Evolutionary conservation across 2,329 filamentous ascomycete genomes (phyloP).

Genomic region (Talaromyces amestolkiae): DNA sequence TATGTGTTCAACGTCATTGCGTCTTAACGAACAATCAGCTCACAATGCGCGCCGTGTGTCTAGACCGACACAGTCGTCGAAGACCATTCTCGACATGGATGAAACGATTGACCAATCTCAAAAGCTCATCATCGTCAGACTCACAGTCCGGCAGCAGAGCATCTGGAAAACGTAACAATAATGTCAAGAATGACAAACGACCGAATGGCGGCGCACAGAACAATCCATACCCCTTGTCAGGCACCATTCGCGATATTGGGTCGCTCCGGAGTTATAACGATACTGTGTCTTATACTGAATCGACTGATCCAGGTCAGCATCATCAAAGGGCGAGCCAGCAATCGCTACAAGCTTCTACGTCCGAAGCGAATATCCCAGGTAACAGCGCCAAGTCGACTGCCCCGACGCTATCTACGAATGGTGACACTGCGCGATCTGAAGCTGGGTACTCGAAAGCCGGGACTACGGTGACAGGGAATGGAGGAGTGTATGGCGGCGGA

Average conservation of each 20-base stretch:
- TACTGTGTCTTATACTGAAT: constrained; percentile 45
- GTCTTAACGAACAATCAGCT: not conserved
- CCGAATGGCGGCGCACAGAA: constrained; percentile 69
- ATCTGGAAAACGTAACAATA: constrained; percentile 36
- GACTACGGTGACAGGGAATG: constrained; percentile 67
- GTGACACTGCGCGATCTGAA: constrained; percentile 71
- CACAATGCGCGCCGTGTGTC: not conserved
- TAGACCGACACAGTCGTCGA: constrained; percentile 71
- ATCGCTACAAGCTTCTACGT: constrained; percentile 61
- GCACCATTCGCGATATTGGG: constrained; percentile 49
- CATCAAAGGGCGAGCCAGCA: constrained; percentile 59
- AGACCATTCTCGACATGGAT: constrained; percentile 91
- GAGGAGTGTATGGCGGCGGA: constrained; percentile 65
- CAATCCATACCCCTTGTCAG: constrained; percentile 88
- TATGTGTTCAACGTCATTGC: not conserved
- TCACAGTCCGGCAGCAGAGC: constrained; percentile 31
- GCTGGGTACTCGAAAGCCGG: constrained; percentile 76
- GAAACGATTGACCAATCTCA: constrained; percentile 87
- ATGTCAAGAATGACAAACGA: constrained; percentile 28
- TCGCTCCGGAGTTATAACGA: constrained; percentile 47
- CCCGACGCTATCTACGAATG: constrained; percentile 79
- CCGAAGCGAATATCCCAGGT: constrained; percentile 58
- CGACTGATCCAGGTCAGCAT: constrained; percentile 42
- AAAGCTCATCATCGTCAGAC: constrained; percentile 64
- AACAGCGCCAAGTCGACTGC: constrained; percentile 70